A percentile compares a stretch with the other conserved stretches of the same genome.
Conservation (phyloP, 1,284 basidiomycete genomes). For the Lentinus polychrous region DNA sequence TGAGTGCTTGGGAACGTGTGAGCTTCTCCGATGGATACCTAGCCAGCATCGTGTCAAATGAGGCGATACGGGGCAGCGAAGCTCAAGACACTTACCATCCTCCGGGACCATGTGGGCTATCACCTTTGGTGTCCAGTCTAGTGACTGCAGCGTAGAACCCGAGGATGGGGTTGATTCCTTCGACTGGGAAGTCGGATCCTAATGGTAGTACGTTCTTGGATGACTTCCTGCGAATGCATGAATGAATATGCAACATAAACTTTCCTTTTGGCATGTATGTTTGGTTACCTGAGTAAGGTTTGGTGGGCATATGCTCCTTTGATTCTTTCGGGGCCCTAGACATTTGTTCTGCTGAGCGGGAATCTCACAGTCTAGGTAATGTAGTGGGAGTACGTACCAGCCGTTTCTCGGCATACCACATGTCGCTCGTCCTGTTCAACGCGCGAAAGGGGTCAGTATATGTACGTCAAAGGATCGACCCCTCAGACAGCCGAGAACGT, state of each 20-base stretch:
- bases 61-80: background rate
- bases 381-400: conserved; percentile 39
- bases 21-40: conserved; percentile 73
- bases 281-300: conserved; percentile 59
- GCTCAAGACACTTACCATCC: conserved; percentile 65
- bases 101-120: conserved; percentile 72
- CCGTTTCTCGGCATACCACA: conserved; percentile 83
- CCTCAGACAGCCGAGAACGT: conserved; percentile 21
- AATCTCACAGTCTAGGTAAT: too few relatives aligned
- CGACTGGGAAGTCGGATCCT: conserved; percentile 91
- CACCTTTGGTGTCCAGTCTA: conserved; percentile 59
- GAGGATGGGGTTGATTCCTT: conserved; percentile 70
- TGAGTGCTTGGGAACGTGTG: conserved; percentile 67
- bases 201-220: conserved; percentile 57
- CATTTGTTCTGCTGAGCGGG: too few relatives aligned
- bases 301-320: conserved; percentile 87
- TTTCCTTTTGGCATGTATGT: background rate
- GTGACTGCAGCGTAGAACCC: conserved; percentile 88
- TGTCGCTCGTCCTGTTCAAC: conserved; percentile 70
- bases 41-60: background rate
- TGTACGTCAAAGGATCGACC: background rate
- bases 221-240: conserved; percentile 33
- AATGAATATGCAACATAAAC: background rate
- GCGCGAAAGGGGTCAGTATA: background rate
- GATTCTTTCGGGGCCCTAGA: conserved; percentile 78